phyloP scores from a whole-genome alignment of 345 rosid species.

The Lumnitzera racemosa region DNA sequence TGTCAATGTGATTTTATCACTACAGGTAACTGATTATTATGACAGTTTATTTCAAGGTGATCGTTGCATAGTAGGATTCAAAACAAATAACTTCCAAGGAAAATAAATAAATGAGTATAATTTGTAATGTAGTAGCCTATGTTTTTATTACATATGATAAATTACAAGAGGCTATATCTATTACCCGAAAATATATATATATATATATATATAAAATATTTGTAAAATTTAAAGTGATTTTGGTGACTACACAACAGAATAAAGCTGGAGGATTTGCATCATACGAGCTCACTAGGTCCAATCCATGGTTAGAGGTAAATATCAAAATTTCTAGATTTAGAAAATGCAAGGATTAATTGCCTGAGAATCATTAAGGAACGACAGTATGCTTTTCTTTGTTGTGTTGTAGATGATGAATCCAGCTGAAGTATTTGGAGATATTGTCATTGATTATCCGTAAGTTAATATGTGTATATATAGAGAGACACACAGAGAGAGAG shows the following conservation, averaged over 20 bases:
- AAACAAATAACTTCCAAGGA: too few relatives aligned
- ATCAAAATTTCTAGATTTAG: not conserved
- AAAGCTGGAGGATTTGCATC: slow-evolving; percentile 68
- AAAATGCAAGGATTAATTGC: not conserved
- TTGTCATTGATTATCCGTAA: slow-evolving; percentile 66
- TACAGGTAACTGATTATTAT: slow-evolving; percentile 33
- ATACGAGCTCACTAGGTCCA: slow-evolving; percentile 71
- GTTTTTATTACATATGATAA: too few relatives aligned
- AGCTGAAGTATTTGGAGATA: slow-evolving; percentile 55
- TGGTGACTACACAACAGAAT: slow-evolving; percentile 26
- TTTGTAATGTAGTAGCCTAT: too few relatives aligned
- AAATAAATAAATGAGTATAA: too few relatives aligned
- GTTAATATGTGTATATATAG: slow-evolving; percentile 5
- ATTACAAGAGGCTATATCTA: too few relatives aligned
- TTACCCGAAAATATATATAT: too few relatives aligned
- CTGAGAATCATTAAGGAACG: not conserved
- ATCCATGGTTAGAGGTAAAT: slow-evolving; percentile 54
- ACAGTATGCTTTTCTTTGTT: not conserved
- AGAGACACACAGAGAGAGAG: too few relatives aligned
- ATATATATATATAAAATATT: not conserved
- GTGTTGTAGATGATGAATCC: slow-evolving; percentile 56
- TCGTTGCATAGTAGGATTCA: too few relatives aligned
- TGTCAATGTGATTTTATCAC: slow-evolving; percentile 42
- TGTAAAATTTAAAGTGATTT: not conserved
- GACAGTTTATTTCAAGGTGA: not conserved